Conservation (phyloP, 441 rosid genomes). For the Kokia cookei region DNA sequence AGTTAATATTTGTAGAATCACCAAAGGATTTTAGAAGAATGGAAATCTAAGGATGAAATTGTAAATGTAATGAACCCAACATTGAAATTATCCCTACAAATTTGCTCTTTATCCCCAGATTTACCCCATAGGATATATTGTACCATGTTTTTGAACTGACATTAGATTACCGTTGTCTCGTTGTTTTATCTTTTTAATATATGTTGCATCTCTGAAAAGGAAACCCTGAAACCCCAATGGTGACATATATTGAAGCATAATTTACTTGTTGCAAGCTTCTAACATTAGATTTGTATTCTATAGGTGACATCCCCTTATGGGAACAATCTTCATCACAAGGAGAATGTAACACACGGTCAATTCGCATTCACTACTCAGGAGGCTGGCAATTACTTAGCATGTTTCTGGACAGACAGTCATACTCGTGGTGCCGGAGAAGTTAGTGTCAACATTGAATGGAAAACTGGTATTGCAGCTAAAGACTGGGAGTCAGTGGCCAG, state of each 20-base stretch:
- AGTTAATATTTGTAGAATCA: not conserved
- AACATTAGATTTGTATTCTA: not conserved
- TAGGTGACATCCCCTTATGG: conserved; percentile 96
- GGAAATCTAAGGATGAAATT: not conserved
- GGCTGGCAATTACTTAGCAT: conserved; percentile 74
- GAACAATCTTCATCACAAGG: conserved; percentile 53
- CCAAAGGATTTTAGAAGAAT: not conserved
- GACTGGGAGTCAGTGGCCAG: conserved; percentile 96
- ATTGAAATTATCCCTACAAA: not conserved
- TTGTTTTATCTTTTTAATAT: not conserved
- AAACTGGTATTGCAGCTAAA: conserved; percentile 88
- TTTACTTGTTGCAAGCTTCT: not conserved
- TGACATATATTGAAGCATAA: not conserved
- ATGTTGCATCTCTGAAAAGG: not conserved
- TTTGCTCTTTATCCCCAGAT: not conserved
- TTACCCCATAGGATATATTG: not conserved
- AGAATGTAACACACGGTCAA: conserved; percentile 73
- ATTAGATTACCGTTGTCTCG: not conserved
- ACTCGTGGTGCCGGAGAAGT: conserved; percentile 39
- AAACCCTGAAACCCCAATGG: not conserved
- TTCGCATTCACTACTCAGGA: conserved; percentile 87
- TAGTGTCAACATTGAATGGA: conserved; percentile 83
- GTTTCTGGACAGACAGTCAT: conserved; percentile 53
- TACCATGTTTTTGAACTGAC: not conserved
- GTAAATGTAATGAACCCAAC: not conserved